A percentile compares a stretch with the other conserved stretches of the same genome.
Evolutionary conservation across 2,329 filamentous ascomycete species (phyloP).

Genomic region (Colletotrichum godetiae): DNA sequence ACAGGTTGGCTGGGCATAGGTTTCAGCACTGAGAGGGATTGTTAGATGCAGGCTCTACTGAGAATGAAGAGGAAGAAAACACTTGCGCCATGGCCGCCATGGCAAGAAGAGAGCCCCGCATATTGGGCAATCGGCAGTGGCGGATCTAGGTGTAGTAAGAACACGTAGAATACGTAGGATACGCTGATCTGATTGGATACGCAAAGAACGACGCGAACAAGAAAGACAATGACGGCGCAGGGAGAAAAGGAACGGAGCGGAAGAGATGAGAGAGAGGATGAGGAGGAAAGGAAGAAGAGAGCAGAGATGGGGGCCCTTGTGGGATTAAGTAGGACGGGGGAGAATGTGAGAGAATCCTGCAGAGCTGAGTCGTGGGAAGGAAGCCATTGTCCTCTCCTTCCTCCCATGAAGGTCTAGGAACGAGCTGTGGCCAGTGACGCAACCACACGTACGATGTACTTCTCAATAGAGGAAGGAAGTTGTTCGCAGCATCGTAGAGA

Average conservation of each 20-base stretch:
- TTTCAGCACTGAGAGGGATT: slow-evolving; percentile 35
- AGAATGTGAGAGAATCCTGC: background rate
- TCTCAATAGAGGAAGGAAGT: background rate
- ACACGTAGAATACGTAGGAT: slow-evolving; percentile 3
- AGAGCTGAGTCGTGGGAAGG: background rate
- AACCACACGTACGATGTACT: background rate
- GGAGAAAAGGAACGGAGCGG: slow-evolving; percentile 24
- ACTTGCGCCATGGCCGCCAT: slow-evolving; percentile 51
- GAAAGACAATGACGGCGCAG: slow-evolving; percentile 24
- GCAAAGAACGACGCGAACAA: slow-evolving; percentile 28
- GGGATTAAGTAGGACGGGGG: slow-evolving; percentile 1
- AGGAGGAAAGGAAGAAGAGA: background rate
- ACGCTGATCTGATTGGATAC: slow-evolving; percentile 28
- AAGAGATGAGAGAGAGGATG: slow-evolving; percentile 12
- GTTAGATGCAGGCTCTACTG: slow-evolving; percentile 16
- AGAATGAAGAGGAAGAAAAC: background rate
- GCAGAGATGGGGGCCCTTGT: background rate
- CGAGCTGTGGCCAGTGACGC: background rate
- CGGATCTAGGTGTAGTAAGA: slow-evolving; percentile 30
- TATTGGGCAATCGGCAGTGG: slow-evolving; percentile 42
- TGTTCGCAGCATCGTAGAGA: background rate
- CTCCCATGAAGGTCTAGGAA: background rate
- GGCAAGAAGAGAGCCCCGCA: slow-evolving; percentile 53
- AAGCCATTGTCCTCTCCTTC: background rate
- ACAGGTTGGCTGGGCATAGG: slow-evolving; percentile 44